A percentile compares a stretch with the other conserved stretches of the same genome.
phyloP scores from a whole-genome alignment of 768 basidiomycete species.

The Tubosaeta brunneosetosa region DNA sequence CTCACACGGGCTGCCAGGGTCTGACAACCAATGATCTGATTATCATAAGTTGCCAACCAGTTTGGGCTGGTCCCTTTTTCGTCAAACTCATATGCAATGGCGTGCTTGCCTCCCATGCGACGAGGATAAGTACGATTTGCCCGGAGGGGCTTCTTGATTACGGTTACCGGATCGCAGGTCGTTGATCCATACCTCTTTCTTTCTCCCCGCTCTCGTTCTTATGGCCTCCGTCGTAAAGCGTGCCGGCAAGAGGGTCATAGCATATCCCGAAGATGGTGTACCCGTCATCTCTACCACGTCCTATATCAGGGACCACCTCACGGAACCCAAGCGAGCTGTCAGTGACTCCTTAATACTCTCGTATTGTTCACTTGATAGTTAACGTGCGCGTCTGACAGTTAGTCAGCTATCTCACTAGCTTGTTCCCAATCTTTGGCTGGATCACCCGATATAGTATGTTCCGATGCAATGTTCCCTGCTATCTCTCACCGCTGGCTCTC shows the following conservation, averaged over 20 bases:
- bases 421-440: conserved; percentile 88
- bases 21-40: background rate
- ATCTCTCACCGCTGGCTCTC: background rate
- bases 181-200: background rate
- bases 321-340: conserved; percentile 50
- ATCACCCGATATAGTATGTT: conserved; percentile 78
- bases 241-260: conserved; percentile 54
- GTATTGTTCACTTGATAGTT: background rate
- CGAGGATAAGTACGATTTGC: background rate
- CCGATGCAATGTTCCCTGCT: background rate
- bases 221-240: conserved; percentile 43
- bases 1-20: background rate
- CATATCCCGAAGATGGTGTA: conserved; percentile 54
- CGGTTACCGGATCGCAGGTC: background rate
- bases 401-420: conserved; percentile 55
- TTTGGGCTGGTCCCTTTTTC: background rate
- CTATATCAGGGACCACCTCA: conserved; percentile 41
- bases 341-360: conserved; percentile 17
- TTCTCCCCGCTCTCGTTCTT: background rate
- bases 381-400: conserved; percentile 35
- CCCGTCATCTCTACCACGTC: conserved; percentile 57
- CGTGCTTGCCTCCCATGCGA: conserved; percentile 23
- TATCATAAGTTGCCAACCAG: too few relatives aligned
- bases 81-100: conserved; percentile 3
- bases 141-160: background rate